Conservation (phyloP, 495 filamentous ascomycete species). For the Alectoria sarmentosa region DNA sequence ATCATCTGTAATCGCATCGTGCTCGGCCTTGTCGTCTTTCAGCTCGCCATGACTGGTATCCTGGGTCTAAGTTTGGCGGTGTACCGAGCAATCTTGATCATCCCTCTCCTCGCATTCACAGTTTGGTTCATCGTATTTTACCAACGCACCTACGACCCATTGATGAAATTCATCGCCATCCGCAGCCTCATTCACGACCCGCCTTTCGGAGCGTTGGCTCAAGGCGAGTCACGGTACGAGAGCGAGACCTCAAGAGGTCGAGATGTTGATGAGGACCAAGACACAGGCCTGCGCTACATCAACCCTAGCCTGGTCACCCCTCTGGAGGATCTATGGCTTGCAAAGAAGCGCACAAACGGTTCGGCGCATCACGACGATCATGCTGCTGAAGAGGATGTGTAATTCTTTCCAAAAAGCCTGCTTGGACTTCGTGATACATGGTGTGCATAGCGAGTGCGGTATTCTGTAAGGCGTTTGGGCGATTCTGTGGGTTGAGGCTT, state of each 20-base stretch:
- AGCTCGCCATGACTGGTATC: conserved; percentile 83
- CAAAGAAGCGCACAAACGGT: conserved; percentile 18
- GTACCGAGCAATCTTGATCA: conserved; percentile 59
- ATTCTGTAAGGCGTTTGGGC: conserved; percentile 8
- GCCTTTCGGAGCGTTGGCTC: conserved; percentile 32
- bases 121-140: conserved; percentile 83
- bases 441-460: conserved; percentile 10
- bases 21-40: conserved; percentile 77
- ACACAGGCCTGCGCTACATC: conserved; percentile 58
- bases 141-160: conserved; percentile 64
- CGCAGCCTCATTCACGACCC: conserved; percentile 61
- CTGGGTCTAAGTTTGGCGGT: conserved; percentile 69
- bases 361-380: conserved; percentile 32
- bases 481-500: background rate
- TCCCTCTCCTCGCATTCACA: conserved; percentile 68
- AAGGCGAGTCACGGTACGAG: conserved; percentile 35
- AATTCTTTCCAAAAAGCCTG: background rate
- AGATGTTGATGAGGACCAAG: conserved; percentile 57
- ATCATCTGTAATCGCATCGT: conserved; percentile 90
- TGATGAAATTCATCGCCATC: conserved; percentile 88
- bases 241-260: conserved; percentile 31
- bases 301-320: conserved; percentile 68
- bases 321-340: conserved; percentile 39
- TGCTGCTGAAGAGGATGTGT: conserved; percentile 25
- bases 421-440: background rate